Conservation (phyloP, 805 yeast species). For the Hanseniaspora hatyaiensis region DNA sequence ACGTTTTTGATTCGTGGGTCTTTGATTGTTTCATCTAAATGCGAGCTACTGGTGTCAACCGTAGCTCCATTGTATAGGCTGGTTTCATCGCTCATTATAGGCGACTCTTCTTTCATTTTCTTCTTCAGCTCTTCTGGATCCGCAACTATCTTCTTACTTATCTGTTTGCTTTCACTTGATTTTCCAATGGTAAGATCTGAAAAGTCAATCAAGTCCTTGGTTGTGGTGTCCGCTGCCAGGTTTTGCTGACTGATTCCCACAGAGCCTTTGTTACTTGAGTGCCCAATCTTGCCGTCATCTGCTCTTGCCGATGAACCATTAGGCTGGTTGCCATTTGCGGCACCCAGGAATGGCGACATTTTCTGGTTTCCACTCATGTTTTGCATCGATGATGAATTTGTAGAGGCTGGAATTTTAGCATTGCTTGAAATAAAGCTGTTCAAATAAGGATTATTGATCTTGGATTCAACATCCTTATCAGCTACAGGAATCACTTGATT, state of each 20-base stretch:
- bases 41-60: not conserved
- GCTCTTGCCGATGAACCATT: too few relatives aligned
- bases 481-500: not conserved
- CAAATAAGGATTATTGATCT: slow-evolving; percentile 1
- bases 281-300: not conserved
- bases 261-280: too few relatives aligned
- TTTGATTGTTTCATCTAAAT: not conserved
- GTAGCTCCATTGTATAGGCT: not conserved
- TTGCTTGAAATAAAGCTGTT: not conserved
- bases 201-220: slow-evolving; percentile 14
- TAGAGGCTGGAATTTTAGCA: slow-evolving; percentile 2
- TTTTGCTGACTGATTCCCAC: too few relatives aligned
- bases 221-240: too few relatives aligned
- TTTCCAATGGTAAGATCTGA: slow-evolving; percentile 2
- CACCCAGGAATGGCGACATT: slow-evolving; percentile 8
- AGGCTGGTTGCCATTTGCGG: not conserved
- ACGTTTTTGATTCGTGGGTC: slow-evolving; percentile 10
- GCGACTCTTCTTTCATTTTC: slow-evolving; percentile 11
- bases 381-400: not conserved
- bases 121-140: not conserved
- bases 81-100: slow-evolving; percentile 8
- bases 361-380: slow-evolving; percentile 5
- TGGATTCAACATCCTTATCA: not conserved
- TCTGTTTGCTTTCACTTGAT: not conserved
- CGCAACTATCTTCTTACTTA: not conserved